Percentiles rank a stretch among this genome's conserved stretches.
These are phyloP conservation scores for Candida cerambycidarum DNA, from an alignment of 805 yeast species.

Conservation along the genomic window DNA sequence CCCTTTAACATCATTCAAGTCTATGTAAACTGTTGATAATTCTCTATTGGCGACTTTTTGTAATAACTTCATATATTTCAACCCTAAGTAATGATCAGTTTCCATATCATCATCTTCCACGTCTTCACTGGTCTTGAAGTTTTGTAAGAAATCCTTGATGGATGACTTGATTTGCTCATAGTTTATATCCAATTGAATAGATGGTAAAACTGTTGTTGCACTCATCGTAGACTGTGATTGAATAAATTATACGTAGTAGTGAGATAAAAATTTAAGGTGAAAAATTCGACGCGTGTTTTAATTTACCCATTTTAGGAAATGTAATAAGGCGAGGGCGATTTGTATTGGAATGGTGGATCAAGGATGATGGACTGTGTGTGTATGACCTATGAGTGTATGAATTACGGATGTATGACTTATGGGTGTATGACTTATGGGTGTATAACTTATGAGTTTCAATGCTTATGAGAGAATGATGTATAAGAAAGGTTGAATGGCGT, in stretches of 20 bases:
- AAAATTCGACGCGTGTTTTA: constrained; percentile 4
- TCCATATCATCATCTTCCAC: constrained; percentile 22
- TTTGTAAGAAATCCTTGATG: constrained; percentile 64
- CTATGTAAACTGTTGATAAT: constrained; percentile 62
- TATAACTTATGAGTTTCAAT: background rate
- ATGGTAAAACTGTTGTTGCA: constrained; percentile 46
- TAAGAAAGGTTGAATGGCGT: too few species aligned
- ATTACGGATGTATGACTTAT: too few species aligned
- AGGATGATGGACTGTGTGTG: too few species aligned
- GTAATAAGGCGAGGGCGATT: background rate
- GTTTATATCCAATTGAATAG: constrained; percentile 70
- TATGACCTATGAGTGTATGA: too few species aligned
- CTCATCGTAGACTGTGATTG: constrained; percentile 15
- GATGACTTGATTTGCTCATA: constrained; percentile 61
- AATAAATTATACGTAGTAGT: background rate
- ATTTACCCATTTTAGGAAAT: constrained; percentile 7
- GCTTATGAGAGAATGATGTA: too few species aligned
- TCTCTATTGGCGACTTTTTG: constrained; percentile 88
- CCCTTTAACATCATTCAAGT: constrained; percentile 77
- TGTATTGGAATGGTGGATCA: too few species aligned
- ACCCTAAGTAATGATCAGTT: constrained; percentile 20
- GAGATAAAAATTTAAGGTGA: background rate
- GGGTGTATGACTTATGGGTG: background rate
- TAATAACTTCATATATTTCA: constrained; percentile 70
- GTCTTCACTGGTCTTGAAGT: constrained; percentile 49